Evolutionary conservation across 129 eudicot species (phyloP), one percentile per base, ranked within the genome.

Genomic region (Tagetes patula): DNA sequence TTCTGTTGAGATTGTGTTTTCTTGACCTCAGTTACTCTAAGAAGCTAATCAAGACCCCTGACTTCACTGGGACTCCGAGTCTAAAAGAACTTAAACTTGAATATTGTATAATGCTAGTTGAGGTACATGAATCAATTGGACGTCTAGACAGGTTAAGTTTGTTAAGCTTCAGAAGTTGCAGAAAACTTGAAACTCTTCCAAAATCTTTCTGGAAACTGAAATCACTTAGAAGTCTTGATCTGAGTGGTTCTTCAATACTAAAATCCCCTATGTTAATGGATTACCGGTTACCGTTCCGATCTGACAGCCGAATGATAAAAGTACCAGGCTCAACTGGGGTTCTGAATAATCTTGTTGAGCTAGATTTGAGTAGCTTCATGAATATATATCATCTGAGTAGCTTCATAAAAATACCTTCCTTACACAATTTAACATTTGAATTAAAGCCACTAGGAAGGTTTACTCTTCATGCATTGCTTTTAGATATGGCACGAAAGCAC

Each of bases 11-110:
- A 31, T 67, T 67, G 41, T 11, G 31, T 45, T 67, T 71, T 52
- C 81, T 81, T 54, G 42, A 81, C 70, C 82, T 82, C n/a, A 82
- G 85, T 67, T 50, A 76, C 39, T 82, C 54, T 67, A 8, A 9
- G 10, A 67, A 43, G 41, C 71, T 67, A 67, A 46, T 67, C 71
- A 45, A 30, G 40, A 67, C 71, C 12, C 71, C 71, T 8, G 39
- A 67, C 39, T 67, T 67, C 71, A 67, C 56, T 45, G 47, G 20
- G 30, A 53, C 70, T 27, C 81, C 85, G 36, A 70, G 66, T 69
- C 64, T 75, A 55, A 40, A 66, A 63, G 61, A 56, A 45, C 33
- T 79, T 38, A 32, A 65, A 1, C 74, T 79, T n/a, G 63, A 73
- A 54, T 43, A 27, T 34, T 79, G 83, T 56, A 41, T 5, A 42